Conservation (phyloP, 2,329 filamentous ascomycete species). For the Dothideomycetidae sp. region DNA sequence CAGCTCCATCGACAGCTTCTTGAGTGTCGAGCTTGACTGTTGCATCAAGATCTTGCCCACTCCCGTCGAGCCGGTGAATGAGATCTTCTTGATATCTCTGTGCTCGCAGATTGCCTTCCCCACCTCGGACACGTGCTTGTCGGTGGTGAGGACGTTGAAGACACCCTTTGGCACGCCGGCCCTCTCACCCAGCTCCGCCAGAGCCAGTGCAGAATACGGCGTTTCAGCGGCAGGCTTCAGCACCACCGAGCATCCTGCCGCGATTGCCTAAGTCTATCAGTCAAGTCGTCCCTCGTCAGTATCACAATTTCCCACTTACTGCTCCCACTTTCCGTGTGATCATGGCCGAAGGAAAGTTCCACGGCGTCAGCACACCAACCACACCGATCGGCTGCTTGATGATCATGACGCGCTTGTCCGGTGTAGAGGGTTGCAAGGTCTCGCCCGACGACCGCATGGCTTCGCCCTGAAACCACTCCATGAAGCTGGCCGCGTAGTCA, state of each 20-base stretch:
- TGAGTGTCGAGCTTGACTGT: conserved; percentile 16
- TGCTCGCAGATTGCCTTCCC: too few species aligned
- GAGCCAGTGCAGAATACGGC: conserved; percentile 18
- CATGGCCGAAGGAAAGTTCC: conserved; percentile 23
- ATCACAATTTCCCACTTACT: too few species aligned
- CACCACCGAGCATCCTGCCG: conserved; percentile 22
- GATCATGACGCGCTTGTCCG: conserved; percentile 27
- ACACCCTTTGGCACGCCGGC: conserved; percentile 19
- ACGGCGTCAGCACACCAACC: conserved; percentile 13
- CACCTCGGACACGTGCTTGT: too few species aligned
- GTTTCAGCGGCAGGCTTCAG: conserved; percentile 22
- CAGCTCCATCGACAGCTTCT: conserved; percentile 20
- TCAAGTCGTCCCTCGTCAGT: too few species aligned
- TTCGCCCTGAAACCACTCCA: conserved; percentile 46
- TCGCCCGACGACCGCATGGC: conserved; percentile 45
- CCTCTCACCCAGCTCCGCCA: conserved; percentile 17
- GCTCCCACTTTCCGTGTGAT: conserved; percentile 23
- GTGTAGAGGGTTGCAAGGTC: conserved; percentile 40
- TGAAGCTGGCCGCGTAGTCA: conserved; percentile 40
- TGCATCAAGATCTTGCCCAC: conserved; percentile 20
- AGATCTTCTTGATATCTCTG: conserved; percentile 18
- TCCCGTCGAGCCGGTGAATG: conserved; percentile 20
- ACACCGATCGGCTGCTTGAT: conserved; percentile 20
- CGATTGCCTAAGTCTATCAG: too few species aligned
- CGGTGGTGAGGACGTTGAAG: conserved; percentile 17